phyloP scores from a whole-genome alignment of 1,284 basidiomycete species.

The Pseudozyma sp. region DNA sequence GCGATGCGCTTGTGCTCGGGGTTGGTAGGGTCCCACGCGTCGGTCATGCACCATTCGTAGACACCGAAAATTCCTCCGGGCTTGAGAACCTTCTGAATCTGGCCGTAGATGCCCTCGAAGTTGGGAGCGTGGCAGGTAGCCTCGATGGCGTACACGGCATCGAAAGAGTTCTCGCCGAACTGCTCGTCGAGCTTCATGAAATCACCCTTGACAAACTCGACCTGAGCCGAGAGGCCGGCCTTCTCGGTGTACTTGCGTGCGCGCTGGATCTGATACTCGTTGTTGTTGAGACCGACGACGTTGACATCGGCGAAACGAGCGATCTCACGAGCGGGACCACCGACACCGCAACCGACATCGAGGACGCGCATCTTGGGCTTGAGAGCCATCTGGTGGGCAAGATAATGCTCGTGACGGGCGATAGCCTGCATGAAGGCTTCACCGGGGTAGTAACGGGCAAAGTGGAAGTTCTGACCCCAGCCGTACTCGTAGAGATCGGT shows the following conservation, averaged over 20 bases:
- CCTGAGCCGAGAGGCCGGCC: slow-evolving; percentile 81
- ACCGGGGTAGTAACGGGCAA: slow-evolving; percentile 96
- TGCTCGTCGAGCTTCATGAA: slow-evolving; percentile 94
- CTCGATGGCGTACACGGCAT: slow-evolving; percentile 98
- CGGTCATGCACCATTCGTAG: slow-evolving; percentile 99
- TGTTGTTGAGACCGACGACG: slow-evolving; percentile 94
- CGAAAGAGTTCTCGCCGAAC: slow-evolving; percentile 93
- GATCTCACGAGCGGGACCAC: slow-evolving; percentile 95
- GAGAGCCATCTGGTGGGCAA: slow-evolving; percentile 75
- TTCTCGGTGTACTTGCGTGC: slow-evolving; percentile 85
- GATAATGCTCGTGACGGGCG: slow-evolving; percentile 98
- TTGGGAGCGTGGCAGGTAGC: slow-evolving; percentile 95
- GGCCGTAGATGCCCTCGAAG: slow-evolving; percentile 93
- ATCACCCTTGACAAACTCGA: slow-evolving; percentile 77
- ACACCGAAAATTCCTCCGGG: slow-evolving; percentile 96
- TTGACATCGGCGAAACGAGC: slow-evolving; percentile 87
- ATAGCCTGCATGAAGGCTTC: slow-evolving; percentile 85
- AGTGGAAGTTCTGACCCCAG: slow-evolving; percentile 94
- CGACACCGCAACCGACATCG: slow-evolving; percentile 97
- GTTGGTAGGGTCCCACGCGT: slow-evolving; percentile 86
- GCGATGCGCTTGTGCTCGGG: slow-evolving; percentile 91
- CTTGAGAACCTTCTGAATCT: slow-evolving; percentile 95
- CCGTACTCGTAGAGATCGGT: slow-evolving; percentile 98
- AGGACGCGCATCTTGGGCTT: slow-evolving; percentile 93
- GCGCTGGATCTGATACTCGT: slow-evolving; percentile 90